Evolutionary conservation across 768 basidiomycete genomes (phyloP).

Genomic region (Collybia sordida): DNA sequence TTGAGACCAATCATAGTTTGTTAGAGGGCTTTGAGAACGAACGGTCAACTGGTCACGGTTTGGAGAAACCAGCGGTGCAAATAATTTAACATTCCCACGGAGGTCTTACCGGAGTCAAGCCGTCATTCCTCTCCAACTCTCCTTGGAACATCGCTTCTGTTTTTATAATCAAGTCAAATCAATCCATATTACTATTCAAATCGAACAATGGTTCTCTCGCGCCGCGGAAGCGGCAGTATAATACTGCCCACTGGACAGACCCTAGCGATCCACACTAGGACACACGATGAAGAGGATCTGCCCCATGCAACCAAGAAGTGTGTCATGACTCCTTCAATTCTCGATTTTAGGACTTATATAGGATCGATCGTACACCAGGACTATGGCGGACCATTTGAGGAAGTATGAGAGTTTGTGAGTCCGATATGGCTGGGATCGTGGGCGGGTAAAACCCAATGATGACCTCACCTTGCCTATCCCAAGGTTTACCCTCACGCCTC

Average conservation of each 20-base stretch:
- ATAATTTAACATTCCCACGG: constrained; percentile 17
- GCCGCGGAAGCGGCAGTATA: constrained; percentile 77
- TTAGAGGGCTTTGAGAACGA: constrained; percentile 4
- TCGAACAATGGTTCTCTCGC: constrained; percentile 61
- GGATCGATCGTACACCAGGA: constrained; percentile 43
- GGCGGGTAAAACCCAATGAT: background rate
- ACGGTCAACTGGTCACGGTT: no score
- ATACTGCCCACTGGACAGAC: constrained; percentile 74
- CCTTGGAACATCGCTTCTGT: no score
- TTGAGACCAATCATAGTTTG: constrained; percentile 90
- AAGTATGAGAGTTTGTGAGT: constrained; percentile 87
- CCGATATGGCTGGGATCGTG: constrained; percentile 6
- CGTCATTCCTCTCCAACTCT: no score
- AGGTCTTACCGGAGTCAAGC: background rate
- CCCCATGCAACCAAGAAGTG: constrained; percentile 95
- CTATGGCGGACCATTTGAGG: constrained; percentile 91
- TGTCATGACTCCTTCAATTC: constrained; percentile 20
- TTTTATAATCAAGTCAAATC: background rate
- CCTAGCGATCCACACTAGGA: constrained; percentile 84
- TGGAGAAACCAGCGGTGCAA: constrained; percentile 5
- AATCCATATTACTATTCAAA: background rate
- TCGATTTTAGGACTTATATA: constrained; percentile 1
- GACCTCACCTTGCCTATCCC: background rate
- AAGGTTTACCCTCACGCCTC: constrained; percentile 85
- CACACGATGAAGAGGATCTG: constrained; percentile 82